Base-by-base conservation (phyloP, 23 red algal species). In the Gracilaria gracilis region DNA sequence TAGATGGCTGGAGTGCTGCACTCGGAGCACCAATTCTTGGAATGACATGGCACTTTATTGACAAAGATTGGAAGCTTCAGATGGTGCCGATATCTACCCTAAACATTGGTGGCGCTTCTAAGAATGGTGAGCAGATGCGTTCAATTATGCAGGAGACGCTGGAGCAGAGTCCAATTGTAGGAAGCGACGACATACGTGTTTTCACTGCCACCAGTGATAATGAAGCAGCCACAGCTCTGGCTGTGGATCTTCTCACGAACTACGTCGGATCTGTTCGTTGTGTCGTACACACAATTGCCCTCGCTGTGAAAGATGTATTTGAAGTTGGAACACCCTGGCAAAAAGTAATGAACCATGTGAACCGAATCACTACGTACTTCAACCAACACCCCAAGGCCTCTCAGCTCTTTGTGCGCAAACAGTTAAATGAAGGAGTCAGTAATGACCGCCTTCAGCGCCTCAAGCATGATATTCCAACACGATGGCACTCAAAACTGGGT, bases 401-500 rank as follows among this genome's bases (percentile, higher is more conserved):
- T 8, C 29, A 32, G 65, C 8, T 20, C 8, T 70, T 70, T 13
- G 9, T 35, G 20, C 8, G 35, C 29, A 20, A 70, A 70, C 19
- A 37, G 19, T 13, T 70, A 8, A 19, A 70, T 8, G 35, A 37
- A 13, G 65, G 65, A 8, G 65, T 70, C 19, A 12, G 9, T 35
- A 8, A 13, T 9, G 8, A 70, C 19, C 65, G 35, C 9, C 28
- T 70, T 20, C 8, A 70, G 9, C 65, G 65, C 29, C 65, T 70
- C 9, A 70, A 70, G 65, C 65, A 70, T 37, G 65, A 70, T 37
- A 70, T 70, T 37, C 65, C n/a, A n/a, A n/a, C n/a, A n/a, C n/a
- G n/a, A n/a, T n/a, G n/a, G n/a, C n/a, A n/a, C n/a, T n/a, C n/a
- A 8, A 11, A 70, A 8, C 13, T 37, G 65, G 29, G 28, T 37